phyloP scores from a whole-genome alignment of 345 rosid species.

The Moringa oleifera region DNA sequence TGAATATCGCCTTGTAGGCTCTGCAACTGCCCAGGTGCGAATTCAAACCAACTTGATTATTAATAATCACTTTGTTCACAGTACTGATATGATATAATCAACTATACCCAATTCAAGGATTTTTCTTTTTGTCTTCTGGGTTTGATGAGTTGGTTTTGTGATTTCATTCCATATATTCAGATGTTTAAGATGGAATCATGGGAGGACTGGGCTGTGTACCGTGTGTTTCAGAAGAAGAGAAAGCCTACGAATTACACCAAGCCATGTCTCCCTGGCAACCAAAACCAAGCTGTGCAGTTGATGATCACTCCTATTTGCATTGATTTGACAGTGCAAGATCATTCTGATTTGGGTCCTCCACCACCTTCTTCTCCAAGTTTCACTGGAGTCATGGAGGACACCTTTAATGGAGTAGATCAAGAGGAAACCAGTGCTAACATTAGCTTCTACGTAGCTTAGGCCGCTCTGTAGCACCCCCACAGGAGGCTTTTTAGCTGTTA shows the following conservation, averaged over 20 bases:
- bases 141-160: slow-evolving; percentile 4
- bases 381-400: slow-evolving; percentile 33
- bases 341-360: slow-evolving; percentile 31
- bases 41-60: no score
- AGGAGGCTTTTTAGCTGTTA: slow-evolving; percentile 6
- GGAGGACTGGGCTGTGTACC: slow-evolving; percentile 67
- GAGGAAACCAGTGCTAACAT: slow-evolving; percentile 26
- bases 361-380: slow-evolving; percentile 60
- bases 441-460: no score
- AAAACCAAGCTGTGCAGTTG: slow-evolving; percentile 2
- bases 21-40: slow-evolving; percentile 23
- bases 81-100: no score
- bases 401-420: slow-evolving; percentile 23
- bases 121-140: no score
- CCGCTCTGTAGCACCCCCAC: no score
- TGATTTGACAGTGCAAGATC: slow-evolving; percentile 32
- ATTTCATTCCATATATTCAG: slow-evolving; percentile 31
- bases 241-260: slow-evolving; percentile 19
- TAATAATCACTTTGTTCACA: no score
- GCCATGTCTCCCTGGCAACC: slow-evolving; percentile 7
- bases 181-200: slow-evolving; percentile 12
- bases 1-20: slow-evolving; percentile 42
- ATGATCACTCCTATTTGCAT: slow-evolving; percentile 4
- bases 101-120: not conserved
- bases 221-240: slow-evolving; percentile 54